phyloP scores from a whole-genome alignment of 2,329 filamentous ascomycete genomes.

The Stemphylium vesicarium region DNA sequence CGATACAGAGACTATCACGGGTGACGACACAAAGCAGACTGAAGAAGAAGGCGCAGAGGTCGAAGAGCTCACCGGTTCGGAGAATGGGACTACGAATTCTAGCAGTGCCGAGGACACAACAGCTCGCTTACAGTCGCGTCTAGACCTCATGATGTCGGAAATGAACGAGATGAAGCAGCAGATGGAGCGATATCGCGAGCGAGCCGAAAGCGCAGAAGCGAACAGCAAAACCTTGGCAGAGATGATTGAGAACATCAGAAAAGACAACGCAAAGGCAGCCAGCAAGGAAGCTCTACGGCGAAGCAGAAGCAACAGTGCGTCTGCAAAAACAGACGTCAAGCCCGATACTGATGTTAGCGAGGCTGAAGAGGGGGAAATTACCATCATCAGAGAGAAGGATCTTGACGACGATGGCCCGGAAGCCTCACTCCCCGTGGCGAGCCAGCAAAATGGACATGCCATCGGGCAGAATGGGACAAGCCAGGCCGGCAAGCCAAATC shows the following conservation, averaged over 20 bases:
- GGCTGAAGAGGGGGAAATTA: conserved; percentile 44
- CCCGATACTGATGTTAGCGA: conserved; percentile 29
- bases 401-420: conserved; percentile 33
- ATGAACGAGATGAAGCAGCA: conserved; percentile 82
- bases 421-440: conserved; percentile 21
- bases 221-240: conserved; percentile 82
- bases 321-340: conserved; percentile 10
- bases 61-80: conserved; percentile 20
- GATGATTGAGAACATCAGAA: conserved; percentile 83
- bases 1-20: conserved; percentile 35
- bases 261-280: conserved; percentile 63
- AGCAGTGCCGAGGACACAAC: conserved; percentile 46
- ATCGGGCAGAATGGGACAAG: conserved; percentile 29
- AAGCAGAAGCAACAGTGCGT: conserved; percentile 33
- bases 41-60: conserved; percentile 18
- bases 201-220: conserved; percentile 80
- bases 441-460: conserved; percentile 41
- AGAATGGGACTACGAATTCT: conserved; percentile 33
- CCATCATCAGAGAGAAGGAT: conserved; percentile 44
- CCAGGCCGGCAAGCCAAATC: conserved; percentile 30
- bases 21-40: conserved; percentile 24
- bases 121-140: conserved; percentile 68
- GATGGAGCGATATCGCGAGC: conserved; percentile 76
- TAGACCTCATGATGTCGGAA: conserved; percentile 78
- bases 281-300: conserved; percentile 36